phyloP scores from a whole-genome alignment of 495 filamentous ascomycete species.

The Aspergillus coremiiformis region DNA sequence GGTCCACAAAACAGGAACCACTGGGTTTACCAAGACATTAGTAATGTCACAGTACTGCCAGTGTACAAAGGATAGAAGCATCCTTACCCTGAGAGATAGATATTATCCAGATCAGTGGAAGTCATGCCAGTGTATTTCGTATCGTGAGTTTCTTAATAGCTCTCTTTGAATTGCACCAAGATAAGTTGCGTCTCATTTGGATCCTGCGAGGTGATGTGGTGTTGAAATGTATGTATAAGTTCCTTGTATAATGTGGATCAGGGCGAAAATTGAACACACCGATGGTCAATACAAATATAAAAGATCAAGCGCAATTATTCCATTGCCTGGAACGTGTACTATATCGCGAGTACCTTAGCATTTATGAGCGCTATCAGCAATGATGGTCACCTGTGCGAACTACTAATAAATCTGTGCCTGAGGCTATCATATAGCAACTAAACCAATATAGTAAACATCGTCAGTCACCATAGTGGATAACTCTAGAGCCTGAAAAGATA shows the following conservation, averaged over 20 bases:
- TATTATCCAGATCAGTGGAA: conserved; percentile 33
- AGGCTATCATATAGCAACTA: background rate
- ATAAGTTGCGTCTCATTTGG: too few relatives aligned
- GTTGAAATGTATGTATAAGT: too few relatives aligned
- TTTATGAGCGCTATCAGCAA: background rate
- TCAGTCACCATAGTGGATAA: background rate
- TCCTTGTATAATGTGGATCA: too few relatives aligned
- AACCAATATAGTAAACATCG: background rate
- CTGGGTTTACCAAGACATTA: conserved; percentile 38
- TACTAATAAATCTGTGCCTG: background rate
- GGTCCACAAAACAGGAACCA: conserved; percentile 38
- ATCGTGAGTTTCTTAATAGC: background rate
- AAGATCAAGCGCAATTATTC: too few relatives aligned
- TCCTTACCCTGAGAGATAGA: conserved; percentile 27
- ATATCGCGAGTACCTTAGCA: too few relatives aligned
- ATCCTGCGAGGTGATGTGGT: too few relatives aligned
- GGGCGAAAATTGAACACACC: too few relatives aligned
- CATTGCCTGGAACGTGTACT: too few relatives aligned
- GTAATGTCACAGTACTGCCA: too few relatives aligned
- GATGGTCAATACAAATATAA: too few relatives aligned
- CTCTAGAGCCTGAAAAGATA: background rate
- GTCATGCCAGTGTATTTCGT: conserved; percentile 26
- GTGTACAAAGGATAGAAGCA: conserved; percentile 37
- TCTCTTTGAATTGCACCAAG: background rate
- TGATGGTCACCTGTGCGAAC: background rate